Base-by-base conservation (phyloP, 257 asterid species). In the Ophiorrhiza pumila region DNA sequence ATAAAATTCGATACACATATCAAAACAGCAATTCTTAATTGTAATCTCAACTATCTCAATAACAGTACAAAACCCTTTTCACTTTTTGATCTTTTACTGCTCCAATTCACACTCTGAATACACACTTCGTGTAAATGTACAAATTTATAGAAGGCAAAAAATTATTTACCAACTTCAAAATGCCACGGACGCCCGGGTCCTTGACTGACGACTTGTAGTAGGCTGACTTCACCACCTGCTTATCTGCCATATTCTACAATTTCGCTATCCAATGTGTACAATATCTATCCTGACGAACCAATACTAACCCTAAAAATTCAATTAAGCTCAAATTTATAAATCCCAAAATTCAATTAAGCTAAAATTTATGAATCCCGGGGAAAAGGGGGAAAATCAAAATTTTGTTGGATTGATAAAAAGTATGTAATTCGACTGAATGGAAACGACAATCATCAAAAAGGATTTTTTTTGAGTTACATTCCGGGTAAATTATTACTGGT, bases 151-250 rank as follows among this genome's bases (percentile, higher is more conserved):
- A 34, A 47, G 13, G 59, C 20, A 52, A 52, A 47, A 13, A 17
- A 22, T 52, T 17, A 61, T 46, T 46, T 89, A 94, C 99, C 99
- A 94, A 46, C 73, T 80, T 82, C 79, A 91, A 81, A 77, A 86
- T 81, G 59, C 99, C 99, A 74, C 96, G 80, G 61, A 84, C 85
- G 42, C 99, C 97, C 17, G 89, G 86, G 66, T 80, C 96, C 88
- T 88, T 92, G 39, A 80, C 82, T 13, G 96, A 68, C 31, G 91
- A 59, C 84, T 90, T 94, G 71, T 91, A 87, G 87, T 81, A 87
- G 13, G 91, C 96, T 59, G 89, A 89, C 90, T 90, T 94, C 39
- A 84, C 76, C 71, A 91, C 88, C 79, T 85, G 90, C 77, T 75
- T 79, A 67, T 88, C 99, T 63, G 93, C 84, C 98, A 94, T 90